phyloP scores from a whole-genome alignment of 768 basidiomycete genomes.

The Pleurotus platypus region DNA sequence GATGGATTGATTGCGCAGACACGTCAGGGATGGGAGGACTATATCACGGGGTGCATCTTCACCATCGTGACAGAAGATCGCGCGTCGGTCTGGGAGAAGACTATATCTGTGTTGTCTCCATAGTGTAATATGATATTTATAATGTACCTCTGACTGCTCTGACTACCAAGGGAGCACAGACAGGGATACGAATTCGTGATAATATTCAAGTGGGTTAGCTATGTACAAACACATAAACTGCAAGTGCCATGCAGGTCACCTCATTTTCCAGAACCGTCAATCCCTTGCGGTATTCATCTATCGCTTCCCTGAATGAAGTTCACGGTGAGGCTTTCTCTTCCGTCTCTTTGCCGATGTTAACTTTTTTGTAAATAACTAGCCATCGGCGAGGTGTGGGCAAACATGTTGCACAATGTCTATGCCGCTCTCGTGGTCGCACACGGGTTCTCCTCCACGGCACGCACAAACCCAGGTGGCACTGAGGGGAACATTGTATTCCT shows the following conservation, averaged over 20 bases:
- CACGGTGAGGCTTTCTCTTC: conserved; percentile 30
- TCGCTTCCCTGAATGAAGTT: conserved; percentile 37
- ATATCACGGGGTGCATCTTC: conserved; percentile 5
- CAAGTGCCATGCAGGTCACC: too few species aligned
- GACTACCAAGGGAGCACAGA: too few species aligned
- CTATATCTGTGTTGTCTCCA: not conserved
- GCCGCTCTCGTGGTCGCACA: conserved; percentile 2
- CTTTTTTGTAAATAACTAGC: not conserved
- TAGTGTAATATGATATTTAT: not conserved
- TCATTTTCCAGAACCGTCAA: conserved; percentile 28
- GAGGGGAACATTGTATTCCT: conserved; percentile 32
- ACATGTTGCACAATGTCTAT: conserved; percentile 8
- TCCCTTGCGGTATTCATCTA: conserved; percentile 38
- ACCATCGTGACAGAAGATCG: not conserved
- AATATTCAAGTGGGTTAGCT: too few species aligned
- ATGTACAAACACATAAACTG: too few species aligned
- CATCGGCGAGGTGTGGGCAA: conserved; percentile 8
- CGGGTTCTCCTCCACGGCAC: conserved; percentile 2
- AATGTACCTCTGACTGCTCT: too few species aligned
- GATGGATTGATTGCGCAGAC: conserved; percentile 3
- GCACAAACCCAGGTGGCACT: conserved; percentile 9
- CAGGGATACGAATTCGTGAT: too few species aligned
- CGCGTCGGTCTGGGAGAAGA: conserved; percentile 1
- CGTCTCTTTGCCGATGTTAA: not conserved
- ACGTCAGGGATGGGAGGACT: conserved; percentile 4